A percentile compares a stretch with the other conserved stretches of the same genome.
These are phyloP conservation scores for Prinsepia uniflora DNA, from an alignment of 306 rosid genomes.

Conservation along the genomic window DNA sequence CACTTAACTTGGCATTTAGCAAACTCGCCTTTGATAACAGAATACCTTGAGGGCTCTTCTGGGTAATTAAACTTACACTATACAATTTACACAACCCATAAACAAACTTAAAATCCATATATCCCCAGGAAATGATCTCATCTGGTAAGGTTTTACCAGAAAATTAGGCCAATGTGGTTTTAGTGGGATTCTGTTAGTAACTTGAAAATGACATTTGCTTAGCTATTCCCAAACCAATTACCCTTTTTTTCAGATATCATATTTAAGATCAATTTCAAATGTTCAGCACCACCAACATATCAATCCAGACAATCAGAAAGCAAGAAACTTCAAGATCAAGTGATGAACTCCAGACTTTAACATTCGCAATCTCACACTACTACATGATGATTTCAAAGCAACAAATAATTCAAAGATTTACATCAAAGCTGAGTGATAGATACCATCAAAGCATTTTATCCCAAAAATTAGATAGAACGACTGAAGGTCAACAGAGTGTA, in stretches of 20 bases:
- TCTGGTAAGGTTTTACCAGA: neutral
- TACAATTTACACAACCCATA: neutral
- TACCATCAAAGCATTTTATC: neutral
- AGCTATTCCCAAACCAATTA: neutral
- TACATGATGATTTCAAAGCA: neutral
- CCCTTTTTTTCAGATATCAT: neutral
- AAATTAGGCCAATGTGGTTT: neutral
- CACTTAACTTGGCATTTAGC: neutral
- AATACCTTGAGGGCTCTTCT: neutral
- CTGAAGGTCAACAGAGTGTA: neutral
- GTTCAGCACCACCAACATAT: too few species aligned
- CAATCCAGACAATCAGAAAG: too few species aligned
- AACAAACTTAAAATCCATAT: neutral
- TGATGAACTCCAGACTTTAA: neutral
- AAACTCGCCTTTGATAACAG: neutral
- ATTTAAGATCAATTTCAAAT: neutral
- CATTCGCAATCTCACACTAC: neutral
- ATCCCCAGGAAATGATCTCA: neutral
- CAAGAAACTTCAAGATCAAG: too few species aligned
- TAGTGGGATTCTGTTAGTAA: neutral
- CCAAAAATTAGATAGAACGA: neutral
- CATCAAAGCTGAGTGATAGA: neutral
- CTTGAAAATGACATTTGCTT: neutral
- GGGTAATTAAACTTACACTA: neutral
- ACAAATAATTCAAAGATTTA: neutral